phyloP scores from a whole-genome alignment of 1,139 yeast species.

The Hemisphaericaspora xylofermentans region DNA sequence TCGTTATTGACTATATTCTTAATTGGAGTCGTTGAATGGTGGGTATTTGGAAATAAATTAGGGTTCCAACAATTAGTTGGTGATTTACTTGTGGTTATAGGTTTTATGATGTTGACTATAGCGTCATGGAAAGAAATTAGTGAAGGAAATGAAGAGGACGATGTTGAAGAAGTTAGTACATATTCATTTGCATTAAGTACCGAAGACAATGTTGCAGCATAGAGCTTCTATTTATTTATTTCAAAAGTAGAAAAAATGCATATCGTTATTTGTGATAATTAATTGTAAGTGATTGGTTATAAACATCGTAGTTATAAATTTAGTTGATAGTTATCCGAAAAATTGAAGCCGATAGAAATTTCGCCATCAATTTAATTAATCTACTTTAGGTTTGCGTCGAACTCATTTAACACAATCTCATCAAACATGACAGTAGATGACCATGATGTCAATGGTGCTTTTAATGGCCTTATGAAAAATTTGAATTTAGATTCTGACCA shows the following conservation, averaged over 20 bases:
- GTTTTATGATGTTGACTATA: slow-evolving; percentile 65
- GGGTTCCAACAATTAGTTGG: slow-evolving; percentile 53
- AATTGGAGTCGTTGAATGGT: slow-evolving; percentile 79
- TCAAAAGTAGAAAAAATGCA: not conserved
- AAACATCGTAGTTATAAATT: too few relatives aligned
- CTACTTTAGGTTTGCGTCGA: too few relatives aligned
- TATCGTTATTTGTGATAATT: not conserved
- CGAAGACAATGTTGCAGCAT: slow-evolving; percentile 10
- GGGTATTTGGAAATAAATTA: slow-evolving; percentile 58
- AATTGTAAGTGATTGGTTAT: too few relatives aligned
- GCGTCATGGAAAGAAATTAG: slow-evolving; percentile 77
- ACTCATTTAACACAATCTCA: too few relatives aligned
- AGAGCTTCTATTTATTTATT: not conserved
- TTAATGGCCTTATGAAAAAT: slow-evolving; percentile 40
- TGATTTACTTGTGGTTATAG: slow-evolving; percentile 58
- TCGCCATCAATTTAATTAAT: too few relatives aligned
- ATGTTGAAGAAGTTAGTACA: slow-evolving; percentile 44
- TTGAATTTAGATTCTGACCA: slow-evolving; percentile 34
- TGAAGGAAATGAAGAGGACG: slow-evolving; percentile 62
- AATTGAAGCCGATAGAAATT: not conserved
- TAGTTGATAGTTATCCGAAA: too few relatives aligned
- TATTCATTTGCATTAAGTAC: slow-evolving; percentile 46
- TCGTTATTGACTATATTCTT: slow-evolving; percentile 75
- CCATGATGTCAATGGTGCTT: slow-evolving; percentile 21
- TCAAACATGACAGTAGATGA: slow-evolving; percentile 16